phyloP scores from a whole-genome alignment of 805 yeast genomes.

The Wickerhamiella kurtzmanii region DNA sequence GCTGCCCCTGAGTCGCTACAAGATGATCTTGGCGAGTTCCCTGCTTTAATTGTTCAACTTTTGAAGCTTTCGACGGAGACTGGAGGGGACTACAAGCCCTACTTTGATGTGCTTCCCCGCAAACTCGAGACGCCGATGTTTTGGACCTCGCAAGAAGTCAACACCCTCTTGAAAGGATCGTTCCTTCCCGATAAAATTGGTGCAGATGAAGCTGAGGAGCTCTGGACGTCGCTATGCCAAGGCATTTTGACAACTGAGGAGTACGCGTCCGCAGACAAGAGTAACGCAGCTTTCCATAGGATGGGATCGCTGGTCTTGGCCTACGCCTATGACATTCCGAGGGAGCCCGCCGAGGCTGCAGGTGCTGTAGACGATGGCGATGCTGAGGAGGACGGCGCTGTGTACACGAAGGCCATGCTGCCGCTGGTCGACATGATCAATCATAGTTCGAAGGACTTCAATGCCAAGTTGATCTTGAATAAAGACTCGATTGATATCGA shows the following conservation, averaged over 20 bases:
- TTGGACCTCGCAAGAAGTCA: conserved; percentile 55
- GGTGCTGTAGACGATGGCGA: conserved; percentile 24
- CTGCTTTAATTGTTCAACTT: conserved; percentile 50
- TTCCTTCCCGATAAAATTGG: conserved; percentile 60
- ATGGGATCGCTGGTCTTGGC: conserved; percentile 77
- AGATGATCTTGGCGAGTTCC: background rate
- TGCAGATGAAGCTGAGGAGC: conserved; percentile 44
- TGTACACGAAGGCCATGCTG: conserved; percentile 63
- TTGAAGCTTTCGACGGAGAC: conserved; percentile 46
- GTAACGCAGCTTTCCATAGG: conserved; percentile 48
- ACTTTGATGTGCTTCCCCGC: conserved; percentile 58
- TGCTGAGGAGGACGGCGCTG: conserved; percentile 25
- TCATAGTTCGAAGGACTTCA: conserved; percentile 63
- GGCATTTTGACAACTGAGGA: conserved; percentile 25
- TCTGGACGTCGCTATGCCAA: conserved; percentile 38
- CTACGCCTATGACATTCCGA: conserved; percentile 79
- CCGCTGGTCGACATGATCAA: conserved; percentile 87
- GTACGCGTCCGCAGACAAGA: conserved; percentile 20
- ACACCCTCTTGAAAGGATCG: conserved; percentile 51
- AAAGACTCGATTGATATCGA: conserved; percentile 47
- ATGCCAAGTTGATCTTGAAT: conserved; percentile 54
- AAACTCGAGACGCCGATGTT: conserved; percentile 58
- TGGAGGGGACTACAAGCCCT: conserved; percentile 43
- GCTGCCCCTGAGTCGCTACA: background rate
- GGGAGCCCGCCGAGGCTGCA: conserved; percentile 8